Conservation (phyloP, 768 basidiomycete genomes). For the Mycena polygramma region DNA sequence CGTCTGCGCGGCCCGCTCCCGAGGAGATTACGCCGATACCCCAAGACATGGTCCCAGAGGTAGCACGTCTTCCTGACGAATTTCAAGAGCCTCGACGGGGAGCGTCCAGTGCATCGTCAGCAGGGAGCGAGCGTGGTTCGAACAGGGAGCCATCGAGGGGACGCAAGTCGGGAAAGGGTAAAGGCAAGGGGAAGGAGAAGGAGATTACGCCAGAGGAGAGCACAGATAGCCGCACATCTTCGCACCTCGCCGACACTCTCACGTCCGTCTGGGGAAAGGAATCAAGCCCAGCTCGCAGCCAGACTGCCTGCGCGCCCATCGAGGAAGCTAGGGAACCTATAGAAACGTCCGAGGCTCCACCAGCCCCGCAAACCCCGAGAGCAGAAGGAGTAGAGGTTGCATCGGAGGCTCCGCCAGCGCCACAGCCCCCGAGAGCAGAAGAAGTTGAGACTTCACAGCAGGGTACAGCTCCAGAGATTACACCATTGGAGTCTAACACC, state of each 20-base stretch:
- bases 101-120: constrained; percentile 14
- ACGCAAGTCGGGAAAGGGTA: constrained; percentile 36
- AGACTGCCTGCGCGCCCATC: constrained; percentile 27
- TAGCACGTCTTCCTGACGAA: constrained; percentile 35
- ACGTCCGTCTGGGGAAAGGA: constrained; percentile 62
- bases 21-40: constrained; percentile 12
- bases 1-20: constrained; percentile 40
- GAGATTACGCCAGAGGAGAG: constrained; percentile 45
- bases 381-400: constrained; percentile 13
- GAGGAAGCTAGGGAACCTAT: constrained; percentile 17
- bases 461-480: constrained; percentile 16
- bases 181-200: constrained; percentile 42
- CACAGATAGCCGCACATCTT: constrained; percentile 50
- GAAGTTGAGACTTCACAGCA: constrained; percentile 6
- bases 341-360: constrained; percentile 14
- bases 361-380: constrained; percentile 20
- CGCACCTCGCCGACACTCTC: constrained; percentile 58
- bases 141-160: constrained; percentile 39
- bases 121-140: constrained; percentile 26
- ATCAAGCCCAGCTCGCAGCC: constrained; percentile 44
- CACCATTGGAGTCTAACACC: constrained; percentile 10
- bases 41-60: constrained; percentile 27
- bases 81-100: constrained; percentile 23
- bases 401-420: constrained; percentile 11
- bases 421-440: constrained; percentile 16